Evolutionary conservation across 2,329 filamentous ascomycete genomes (phyloP).

Genomic region (Chaetomiaceae sp.): DNA sequence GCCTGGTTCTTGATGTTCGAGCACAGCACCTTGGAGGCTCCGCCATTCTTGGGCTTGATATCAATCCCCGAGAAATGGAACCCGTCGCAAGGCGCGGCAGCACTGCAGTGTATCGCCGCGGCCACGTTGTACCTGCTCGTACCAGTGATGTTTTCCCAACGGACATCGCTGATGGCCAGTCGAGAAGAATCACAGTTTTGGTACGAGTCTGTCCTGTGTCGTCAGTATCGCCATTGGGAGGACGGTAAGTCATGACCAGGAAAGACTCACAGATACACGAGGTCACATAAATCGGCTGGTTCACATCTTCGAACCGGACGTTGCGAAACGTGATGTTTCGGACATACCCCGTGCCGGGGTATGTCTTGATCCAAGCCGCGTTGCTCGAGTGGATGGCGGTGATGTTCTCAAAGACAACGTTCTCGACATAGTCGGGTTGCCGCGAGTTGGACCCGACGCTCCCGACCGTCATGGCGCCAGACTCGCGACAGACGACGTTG

Average conservation of each 20-base stretch:
- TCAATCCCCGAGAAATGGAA: conserved; percentile 43
- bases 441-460: conserved; percentile 34
- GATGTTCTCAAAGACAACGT: conserved; percentile 36
- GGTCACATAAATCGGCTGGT: conserved; percentile 46
- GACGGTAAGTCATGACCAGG: background rate
- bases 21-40: conserved; percentile 38
- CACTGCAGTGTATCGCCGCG: conserved; percentile 41
- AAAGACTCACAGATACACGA: conserved; percentile 36
- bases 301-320: conserved; percentile 37
- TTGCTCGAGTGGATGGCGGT: conserved; percentile 36
- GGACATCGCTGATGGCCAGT: conserved; percentile 42
- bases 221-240: background rate
- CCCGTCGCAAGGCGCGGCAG: conserved; percentile 39
- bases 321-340: conserved; percentile 42
- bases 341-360: conserved; percentile 38
- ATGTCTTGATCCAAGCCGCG: conserved; percentile 41
- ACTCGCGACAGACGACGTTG: conserved; percentile 38
- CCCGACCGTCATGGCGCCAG: conserved; percentile 35
- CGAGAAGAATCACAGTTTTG: conserved; percentile 37
- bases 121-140: conserved; percentile 46
- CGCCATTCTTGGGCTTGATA: conserved; percentile 39
- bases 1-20: conserved; percentile 38
- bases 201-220: conserved; percentile 27
- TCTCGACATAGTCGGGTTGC: conserved; percentile 34
- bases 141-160: conserved; percentile 46